These are phyloP conservation scores for Brasilioporus rufonigricans DNA, from an alignment of 768 basidiomycete genomes.

Conservation along the genomic window DNA sequence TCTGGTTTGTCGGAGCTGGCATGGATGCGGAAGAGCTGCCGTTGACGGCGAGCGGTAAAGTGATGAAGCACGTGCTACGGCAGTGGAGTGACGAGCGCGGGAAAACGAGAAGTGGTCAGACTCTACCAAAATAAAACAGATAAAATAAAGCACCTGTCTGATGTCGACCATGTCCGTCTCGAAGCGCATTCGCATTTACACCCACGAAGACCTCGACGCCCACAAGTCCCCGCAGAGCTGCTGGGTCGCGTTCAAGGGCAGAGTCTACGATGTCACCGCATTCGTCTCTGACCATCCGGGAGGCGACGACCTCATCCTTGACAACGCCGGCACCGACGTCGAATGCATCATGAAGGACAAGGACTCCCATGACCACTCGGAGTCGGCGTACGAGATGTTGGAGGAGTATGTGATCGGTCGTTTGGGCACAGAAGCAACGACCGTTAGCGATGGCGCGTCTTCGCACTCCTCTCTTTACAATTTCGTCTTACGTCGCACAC, in stretches of 20 bases:
- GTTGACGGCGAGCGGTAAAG: constrained; percentile 86
- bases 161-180: constrained; percentile 47
- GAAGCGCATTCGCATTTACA: constrained; percentile 71
- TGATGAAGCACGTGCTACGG: constrained; percentile 77
- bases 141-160: not conserved
- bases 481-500: constrained; percentile 6
- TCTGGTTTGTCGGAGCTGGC: constrained; percentile 80
- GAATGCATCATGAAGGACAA: constrained; percentile 77
- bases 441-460: constrained; percentile 73
- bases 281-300: constrained; percentile 92
- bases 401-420: constrained; percentile 85
- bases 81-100: constrained; percentile 50
- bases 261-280: constrained; percentile 85
- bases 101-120: constrained; percentile 9
- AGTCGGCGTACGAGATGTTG: constrained; percentile 89
- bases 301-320: constrained; percentile 86
- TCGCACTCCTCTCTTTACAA: not conserved
- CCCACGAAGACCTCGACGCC: constrained; percentile 65
- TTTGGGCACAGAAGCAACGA: constrained; percentile 69
- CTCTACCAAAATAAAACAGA: not conserved
- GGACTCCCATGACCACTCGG: constrained; percentile 83
- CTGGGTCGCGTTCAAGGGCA: constrained; percentile 79
- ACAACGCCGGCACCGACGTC: constrained; percentile 83
- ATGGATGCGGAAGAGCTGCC: constrained; percentile 58
- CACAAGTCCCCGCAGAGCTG: constrained; percentile 65